These are phyloP conservation scores for Leishmania arabica DNA, from an alignment of 208 protist genomes.

Conservation along the genomic window DNA sequence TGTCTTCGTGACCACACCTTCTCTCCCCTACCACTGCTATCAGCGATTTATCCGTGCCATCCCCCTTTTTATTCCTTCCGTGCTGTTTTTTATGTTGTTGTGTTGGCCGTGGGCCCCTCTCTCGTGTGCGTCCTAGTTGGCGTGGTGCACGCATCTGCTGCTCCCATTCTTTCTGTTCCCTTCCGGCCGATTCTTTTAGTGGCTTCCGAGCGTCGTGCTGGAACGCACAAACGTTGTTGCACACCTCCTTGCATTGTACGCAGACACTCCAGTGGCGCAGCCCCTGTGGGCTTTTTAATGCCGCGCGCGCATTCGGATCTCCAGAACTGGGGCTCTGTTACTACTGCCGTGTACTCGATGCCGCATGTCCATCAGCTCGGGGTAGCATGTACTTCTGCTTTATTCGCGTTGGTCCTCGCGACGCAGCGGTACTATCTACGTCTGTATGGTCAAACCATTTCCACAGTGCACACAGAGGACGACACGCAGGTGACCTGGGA, in stretches of 20 bases:
- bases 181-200: neutral
- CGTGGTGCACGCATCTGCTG: neutral
- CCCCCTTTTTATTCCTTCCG: neutral
- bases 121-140: too few relatives aligned
- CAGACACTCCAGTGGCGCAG: neutral
- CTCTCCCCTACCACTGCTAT: neutral
- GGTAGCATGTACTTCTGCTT: constrained; percentile 13
- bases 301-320: neutral
- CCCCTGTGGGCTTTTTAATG: neutral
- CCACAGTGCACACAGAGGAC: constrained; percentile 55
- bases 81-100: neutral
- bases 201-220: neutral
- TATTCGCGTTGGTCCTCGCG: constrained; percentile 32
- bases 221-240: neutral
- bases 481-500: constrained; percentile 58
- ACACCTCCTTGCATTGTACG: neutral
- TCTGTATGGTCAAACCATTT: constrained; percentile 38
- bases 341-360: constrained; percentile 10
- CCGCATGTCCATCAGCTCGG: constrained; percentile 18
- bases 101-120: neutral
- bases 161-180: neutral
- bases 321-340: neutral
- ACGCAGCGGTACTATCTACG: constrained; percentile 58
- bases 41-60: neutral
- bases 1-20: neutral